Percentiles rank a stretch among this genome's conserved stretches.
phyloP scores from a whole-genome alignment of 805 yeast species.

The Ogataea naganishii region DNA sequence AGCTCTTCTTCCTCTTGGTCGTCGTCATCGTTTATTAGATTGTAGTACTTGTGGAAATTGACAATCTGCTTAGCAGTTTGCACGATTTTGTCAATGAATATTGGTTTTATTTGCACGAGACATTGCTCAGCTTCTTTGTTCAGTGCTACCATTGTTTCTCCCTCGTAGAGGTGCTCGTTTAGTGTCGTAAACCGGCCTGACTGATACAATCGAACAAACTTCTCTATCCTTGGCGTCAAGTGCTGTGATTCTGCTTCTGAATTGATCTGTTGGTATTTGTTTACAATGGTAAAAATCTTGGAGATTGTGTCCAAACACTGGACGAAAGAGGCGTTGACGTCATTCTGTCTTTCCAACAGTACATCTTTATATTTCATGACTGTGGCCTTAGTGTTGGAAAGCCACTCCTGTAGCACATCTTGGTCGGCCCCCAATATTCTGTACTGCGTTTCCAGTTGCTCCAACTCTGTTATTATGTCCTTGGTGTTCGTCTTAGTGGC shows the following conservation, averaged over 20 bases:
- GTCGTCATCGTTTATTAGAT: constrained; percentile 12
- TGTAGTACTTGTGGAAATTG: constrained; percentile 15
- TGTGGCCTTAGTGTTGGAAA: too few species aligned
- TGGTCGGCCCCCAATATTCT: too few species aligned
- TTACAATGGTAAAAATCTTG: constrained; percentile 12
- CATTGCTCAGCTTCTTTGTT: constrained; percentile 15
- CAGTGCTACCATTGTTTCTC: constrained; percentile 13
- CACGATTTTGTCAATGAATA: constrained; percentile 15
- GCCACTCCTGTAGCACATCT: too few species aligned
- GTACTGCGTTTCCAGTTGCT: too few species aligned
- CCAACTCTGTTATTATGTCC: too few species aligned
- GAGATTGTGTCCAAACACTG: constrained; percentile 18
- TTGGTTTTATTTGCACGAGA: constrained; percentile 16
- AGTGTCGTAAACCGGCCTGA: constrained; percentile 9
- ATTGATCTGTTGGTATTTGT: constrained; percentile 2
- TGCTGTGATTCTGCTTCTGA: constrained; percentile 7
- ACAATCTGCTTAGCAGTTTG: constrained; percentile 13
- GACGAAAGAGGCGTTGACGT: too few species aligned
- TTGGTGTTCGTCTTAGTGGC: too few species aligned
- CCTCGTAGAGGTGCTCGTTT: constrained; percentile 13
- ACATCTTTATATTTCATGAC: too few species aligned
- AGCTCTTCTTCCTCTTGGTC: constrained; percentile 6
- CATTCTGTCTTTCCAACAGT: too few species aligned
- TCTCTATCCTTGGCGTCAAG: constrained; percentile 7
- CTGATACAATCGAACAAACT: constrained; percentile 14